phyloP scores from a whole-genome alignment of 192 early-diverging fungal genomes.

The Coemansia sp. region DNA sequence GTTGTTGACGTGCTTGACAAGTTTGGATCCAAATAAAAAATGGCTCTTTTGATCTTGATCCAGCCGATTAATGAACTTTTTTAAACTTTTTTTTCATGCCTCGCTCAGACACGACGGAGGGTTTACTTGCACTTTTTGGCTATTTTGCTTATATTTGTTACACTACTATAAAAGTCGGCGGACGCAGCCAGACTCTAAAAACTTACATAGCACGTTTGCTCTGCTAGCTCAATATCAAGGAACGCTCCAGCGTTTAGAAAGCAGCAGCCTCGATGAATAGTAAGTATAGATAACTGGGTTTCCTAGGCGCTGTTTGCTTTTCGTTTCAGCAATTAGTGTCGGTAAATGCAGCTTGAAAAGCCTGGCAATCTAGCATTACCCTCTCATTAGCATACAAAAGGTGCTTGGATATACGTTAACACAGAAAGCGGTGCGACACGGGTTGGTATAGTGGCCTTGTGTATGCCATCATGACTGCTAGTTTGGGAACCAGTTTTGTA shows the following conservation, averaged over 20 bases:
- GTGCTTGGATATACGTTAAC: neutral
- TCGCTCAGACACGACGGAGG: neutral
- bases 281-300: slow-evolving; percentile 17
- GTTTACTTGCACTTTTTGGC: neutral
- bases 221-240: neutral
- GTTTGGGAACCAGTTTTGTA: neutral
- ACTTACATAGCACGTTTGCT: neutral
- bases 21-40: neutral
- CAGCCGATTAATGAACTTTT: neutral
- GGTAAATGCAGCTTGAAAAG: neutral
- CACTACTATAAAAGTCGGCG: neutral
- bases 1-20: slow-evolving; percentile 18
- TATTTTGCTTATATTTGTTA: neutral
- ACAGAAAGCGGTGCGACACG: neutral
- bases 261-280: slow-evolving; percentile 21
- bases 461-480: neutral
- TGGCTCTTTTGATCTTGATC: neutral
- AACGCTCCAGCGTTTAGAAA: neutral
- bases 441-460: slow-evolving; percentile 4
- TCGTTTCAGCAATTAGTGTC: neutral
- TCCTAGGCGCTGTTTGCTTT: neutral
- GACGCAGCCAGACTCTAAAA: neutral
- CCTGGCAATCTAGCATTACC: neutral
- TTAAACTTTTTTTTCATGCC: slow-evolving; percentile 16
- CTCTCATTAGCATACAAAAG: neutral